Conservation (phyloP, 129 eudicot species). For the Helichrysum umbraculigerum region DNA sequence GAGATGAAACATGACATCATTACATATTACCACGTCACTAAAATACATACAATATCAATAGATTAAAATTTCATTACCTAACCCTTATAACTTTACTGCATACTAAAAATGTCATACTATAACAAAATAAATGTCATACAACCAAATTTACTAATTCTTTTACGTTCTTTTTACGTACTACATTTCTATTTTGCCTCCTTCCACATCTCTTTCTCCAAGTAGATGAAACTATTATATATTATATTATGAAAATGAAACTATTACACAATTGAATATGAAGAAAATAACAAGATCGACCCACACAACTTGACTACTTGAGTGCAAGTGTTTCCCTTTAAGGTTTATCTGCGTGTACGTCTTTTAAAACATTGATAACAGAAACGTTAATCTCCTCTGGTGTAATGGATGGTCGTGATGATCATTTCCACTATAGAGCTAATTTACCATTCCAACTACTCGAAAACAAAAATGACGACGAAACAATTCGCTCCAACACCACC, state of each 20-base stretch:
- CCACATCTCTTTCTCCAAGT: constrained; percentile 42
- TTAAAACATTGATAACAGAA: too few species aligned
- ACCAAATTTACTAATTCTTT: too few species aligned
- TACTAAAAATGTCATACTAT: too few species aligned
- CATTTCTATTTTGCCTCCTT: constrained; percentile 18
- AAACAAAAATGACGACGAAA: constrained; percentile 62
- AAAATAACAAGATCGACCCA: constrained; percentile 33
- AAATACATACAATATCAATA: too few species aligned
- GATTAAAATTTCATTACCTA: too few species aligned
- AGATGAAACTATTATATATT: not conserved
- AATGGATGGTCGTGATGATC: constrained; percentile 82
- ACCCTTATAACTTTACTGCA: too few species aligned
- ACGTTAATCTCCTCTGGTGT: not conserved
- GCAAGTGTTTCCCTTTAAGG: constrained; percentile 4
- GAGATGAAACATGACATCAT: too few species aligned
- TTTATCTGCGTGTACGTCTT: not conserved
- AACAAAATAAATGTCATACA: too few species aligned
- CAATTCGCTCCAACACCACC: constrained; percentile 16
- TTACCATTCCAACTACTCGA: constrained; percentile 79
- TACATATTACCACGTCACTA: too few species aligned
- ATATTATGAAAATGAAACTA: constrained; percentile 26
- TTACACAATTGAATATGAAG: constrained; percentile 15
- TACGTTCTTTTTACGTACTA: too few species aligned
- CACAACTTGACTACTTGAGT: constrained; percentile 26
- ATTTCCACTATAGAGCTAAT: constrained; percentile 54